Percentiles rank a stretch among this genome's conserved stretches.
Evolutionary conservation across 139 green algal species (phyloP).

Genomic region (Coelastrella sp.): DNA sequence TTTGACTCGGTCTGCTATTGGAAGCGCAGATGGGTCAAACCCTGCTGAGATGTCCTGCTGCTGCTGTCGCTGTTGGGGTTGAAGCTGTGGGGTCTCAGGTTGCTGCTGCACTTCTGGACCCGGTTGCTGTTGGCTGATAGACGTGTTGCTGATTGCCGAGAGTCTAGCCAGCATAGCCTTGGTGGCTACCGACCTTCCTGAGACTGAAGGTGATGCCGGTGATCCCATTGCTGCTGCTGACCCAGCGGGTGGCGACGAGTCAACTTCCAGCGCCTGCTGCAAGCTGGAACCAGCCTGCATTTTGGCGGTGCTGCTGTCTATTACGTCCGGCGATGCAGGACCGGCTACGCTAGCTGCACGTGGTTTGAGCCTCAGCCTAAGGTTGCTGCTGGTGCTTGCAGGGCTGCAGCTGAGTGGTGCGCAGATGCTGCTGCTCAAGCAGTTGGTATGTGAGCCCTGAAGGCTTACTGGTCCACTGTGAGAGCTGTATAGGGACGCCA

Average conservation of each 20-base stretch:
- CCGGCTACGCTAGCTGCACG: background rate
- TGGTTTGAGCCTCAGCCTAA: no score
- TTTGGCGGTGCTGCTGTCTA: background rate
- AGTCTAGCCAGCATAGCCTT: no score
- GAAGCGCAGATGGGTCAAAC: constrained; percentile 15
- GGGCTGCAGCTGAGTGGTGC: no score
- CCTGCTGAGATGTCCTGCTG: background rate
- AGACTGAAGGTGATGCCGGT: background rate
- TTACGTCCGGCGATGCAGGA: background rate
- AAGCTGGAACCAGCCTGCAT: background rate
- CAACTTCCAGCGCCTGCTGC: background rate
- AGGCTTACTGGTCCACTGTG: no score
- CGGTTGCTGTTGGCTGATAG: background rate
- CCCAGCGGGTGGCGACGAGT: background rate
- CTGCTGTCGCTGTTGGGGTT: constrained; percentile 12
- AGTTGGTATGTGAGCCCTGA: no score
- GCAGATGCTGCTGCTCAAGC: no score
- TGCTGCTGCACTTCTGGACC: background rate
- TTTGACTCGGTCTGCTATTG: constrained; percentile 30
- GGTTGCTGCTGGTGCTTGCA: no score
- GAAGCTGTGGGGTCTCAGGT: background rate
- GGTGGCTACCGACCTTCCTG: background rate
- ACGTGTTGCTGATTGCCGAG: background rate
- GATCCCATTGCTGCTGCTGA: background rate
- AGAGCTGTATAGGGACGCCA: background rate